Evolutionary conservation across 1,284 basidiomycete genomes (phyloP).

Genomic region (Boletus sp.): DNA sequence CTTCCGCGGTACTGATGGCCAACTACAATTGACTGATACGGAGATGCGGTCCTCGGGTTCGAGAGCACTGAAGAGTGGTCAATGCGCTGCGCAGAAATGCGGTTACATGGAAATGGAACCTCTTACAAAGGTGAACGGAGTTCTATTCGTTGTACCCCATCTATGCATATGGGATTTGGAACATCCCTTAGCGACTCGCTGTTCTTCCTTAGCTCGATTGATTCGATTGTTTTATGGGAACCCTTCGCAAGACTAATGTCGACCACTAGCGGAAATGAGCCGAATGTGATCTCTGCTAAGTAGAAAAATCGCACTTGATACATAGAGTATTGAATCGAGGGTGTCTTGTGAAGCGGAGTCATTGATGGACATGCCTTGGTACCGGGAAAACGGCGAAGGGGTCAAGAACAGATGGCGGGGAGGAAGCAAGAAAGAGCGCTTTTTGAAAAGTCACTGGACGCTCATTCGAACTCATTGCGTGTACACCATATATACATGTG

Average conservation of each 20-base stretch:
- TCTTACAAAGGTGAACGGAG: conserved; percentile 11
- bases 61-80: conserved; percentile 7
- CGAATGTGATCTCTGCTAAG: not conserved
- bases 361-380: too few relatives aligned
- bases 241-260: conserved; percentile 5
- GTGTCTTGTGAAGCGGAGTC: not conserved
- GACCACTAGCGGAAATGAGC: conserved; percentile 2
- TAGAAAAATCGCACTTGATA: conserved; percentile 4
- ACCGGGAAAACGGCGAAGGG: too few relatives aligned
- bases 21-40: not conserved
- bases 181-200: not conserved
- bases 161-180: not conserved
- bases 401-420: too few relatives aligned
- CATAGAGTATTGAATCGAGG: not conserved
- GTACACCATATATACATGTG: too few relatives aligned
- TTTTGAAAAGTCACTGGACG: too few relatives aligned
- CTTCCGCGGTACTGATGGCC: not conserved
- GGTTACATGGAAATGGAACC: too few relatives aligned
- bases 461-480: too few relatives aligned
- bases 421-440: too few relatives aligned
- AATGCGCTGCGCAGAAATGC: too few relatives aligned
- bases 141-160: not conserved
- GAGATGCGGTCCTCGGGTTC: conserved; percentile 1
- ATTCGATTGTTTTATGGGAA: conserved; percentile 7
- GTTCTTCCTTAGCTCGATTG: conserved; percentile 3